Conservation (phyloP, 345 rosid species). For the Trapa incisa region DNA sequence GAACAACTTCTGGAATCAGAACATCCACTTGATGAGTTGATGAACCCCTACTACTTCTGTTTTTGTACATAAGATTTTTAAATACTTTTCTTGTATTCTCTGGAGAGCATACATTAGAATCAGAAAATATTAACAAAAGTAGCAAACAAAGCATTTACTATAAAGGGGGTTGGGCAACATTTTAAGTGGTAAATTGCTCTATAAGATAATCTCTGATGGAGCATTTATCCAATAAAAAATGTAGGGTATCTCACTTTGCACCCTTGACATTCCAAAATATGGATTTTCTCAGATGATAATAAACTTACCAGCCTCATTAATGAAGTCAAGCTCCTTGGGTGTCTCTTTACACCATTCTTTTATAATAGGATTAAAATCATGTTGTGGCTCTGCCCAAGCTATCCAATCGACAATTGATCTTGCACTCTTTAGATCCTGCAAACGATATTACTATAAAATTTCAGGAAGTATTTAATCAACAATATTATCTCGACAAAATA, state of each 20-base stretch:
- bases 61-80: conserved; percentile 71
- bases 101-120: conserved; percentile 20
- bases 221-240: too few species aligned
- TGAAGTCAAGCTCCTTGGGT: conserved; percentile 92
- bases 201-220: neutral
- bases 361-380: conserved; percentile 78
- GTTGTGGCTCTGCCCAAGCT: conserved; percentile 97
- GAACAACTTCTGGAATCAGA: conserved; percentile 84
- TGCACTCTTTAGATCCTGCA: conserved; percentile 79
- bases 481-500: neutral
- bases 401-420: conserved; percentile 89
- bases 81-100: conserved; percentile 79
- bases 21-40: conserved; percentile 50
- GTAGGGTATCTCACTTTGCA: neutral
- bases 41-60: conserved; percentile 21
- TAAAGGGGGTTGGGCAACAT: neutral
- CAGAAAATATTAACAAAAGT: conserved; percentile 3
- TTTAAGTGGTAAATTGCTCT: neutral
- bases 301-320: conserved; percentile 73
- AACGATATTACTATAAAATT: conserved; percentile 5
- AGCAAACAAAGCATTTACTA: conserved; percentile 6
- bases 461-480: neutral
- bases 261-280: neutral
- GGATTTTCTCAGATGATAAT: neutral
- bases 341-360: conserved; percentile 99